Evolutionary conservation across 495 filamentous ascomycete species (phyloP), one percentile per base, ranked within the genome.

Genomic region (Parmelia sp.): DNA sequence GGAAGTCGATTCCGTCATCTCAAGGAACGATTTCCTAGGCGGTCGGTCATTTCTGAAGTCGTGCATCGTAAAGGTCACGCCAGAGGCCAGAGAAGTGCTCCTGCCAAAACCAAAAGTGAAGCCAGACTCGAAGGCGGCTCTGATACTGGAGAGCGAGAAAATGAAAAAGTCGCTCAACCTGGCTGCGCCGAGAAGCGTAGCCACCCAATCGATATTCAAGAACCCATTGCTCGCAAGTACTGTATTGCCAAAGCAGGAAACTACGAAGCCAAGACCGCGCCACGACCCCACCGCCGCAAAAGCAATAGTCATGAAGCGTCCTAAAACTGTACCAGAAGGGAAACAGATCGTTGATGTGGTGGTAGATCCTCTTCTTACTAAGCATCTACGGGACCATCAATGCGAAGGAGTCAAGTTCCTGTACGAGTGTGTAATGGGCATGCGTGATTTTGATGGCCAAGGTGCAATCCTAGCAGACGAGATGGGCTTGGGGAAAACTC

Each of bases 361-460:
- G 6, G 82, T 93, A 2, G 89, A 93, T 74, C 89, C 89, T 15
- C 72, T 88, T 35, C 73, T 93, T n/a, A 70, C 74, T 0, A 83
- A 84, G 66, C 81, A 86, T 65, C 74, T 93, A 19, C 86, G 90
- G 4, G 81, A 83, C 42, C 90, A 93, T 73, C 89, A 93, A 73
- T 82, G 88, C 5, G 87, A 90, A 67, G 89, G 89, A 55, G 86
- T 92, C 21, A 78, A 83, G 65, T 93, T 93, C 68, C 73, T 93
- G 45, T 93, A 93, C 68, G 89, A 92, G 73, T 91, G 89, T 72
- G 85, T 93, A 0, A 93, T 93, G 89, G 89, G 89, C 15, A 83
- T 90, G 81, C 78, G 86, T 49, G 71, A 77, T 35, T 90, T 84
- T 66, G 84, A 86, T 66, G 88, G 89, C 0, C 83, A 88, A 70